Conservation (phyloP, 805 yeast genomes). For the Blastobotrys parvus region DNA sequence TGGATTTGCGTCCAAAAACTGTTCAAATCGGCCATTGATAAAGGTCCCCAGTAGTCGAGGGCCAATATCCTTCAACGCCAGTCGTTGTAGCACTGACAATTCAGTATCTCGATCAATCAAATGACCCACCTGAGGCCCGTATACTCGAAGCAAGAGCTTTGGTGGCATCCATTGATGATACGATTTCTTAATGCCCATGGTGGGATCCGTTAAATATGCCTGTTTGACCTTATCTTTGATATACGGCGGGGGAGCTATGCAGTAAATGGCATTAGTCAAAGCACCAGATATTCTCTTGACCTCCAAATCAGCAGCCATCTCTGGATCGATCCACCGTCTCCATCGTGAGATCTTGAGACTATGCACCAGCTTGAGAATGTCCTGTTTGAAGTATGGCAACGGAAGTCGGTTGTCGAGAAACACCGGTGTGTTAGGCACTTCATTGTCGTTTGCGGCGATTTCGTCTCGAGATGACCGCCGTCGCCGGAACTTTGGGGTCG, state of each 20-base stretch:
- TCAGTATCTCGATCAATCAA: slow-evolving; percentile 84
- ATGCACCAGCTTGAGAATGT: slow-evolving; percentile 57
- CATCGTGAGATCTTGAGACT: slow-evolving; percentile 67
- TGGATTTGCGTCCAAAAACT: slow-evolving; percentile 76
- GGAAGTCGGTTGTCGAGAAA: slow-evolving; percentile 72
- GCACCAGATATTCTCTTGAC: slow-evolving; percentile 82
- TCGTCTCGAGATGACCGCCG: too few relatives aligned
- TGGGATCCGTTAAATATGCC: not conserved
- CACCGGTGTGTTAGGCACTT: slow-evolving; percentile 38
- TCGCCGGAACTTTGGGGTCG: too few relatives aligned
- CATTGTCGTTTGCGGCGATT: too few relatives aligned
- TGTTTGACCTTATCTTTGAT: slow-evolving; percentile 27
- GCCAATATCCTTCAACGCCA: slow-evolving; percentile 74
- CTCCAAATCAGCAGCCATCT: slow-evolving; percentile 36
- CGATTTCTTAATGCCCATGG: slow-evolving; percentile 17
- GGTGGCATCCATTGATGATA: slow-evolving; percentile 36
- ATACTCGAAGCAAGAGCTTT: slow-evolving; percentile 67
- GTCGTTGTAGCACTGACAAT: slow-evolving; percentile 58
- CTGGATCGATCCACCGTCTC: slow-evolving; percentile 42
- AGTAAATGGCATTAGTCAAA: slow-evolving; percentile 81
- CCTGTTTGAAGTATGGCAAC: slow-evolving; percentile 74
- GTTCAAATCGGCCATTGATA: slow-evolving; percentile 89
- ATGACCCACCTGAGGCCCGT: slow-evolving; percentile 79
- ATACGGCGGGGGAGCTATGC: slow-evolving; percentile 49
- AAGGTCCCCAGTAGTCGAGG: slow-evolving; percentile 86